Evolutionary conservation across 2,329 filamentous ascomycete species (phyloP).

Genomic region (Penicillium sp.): DNA sequence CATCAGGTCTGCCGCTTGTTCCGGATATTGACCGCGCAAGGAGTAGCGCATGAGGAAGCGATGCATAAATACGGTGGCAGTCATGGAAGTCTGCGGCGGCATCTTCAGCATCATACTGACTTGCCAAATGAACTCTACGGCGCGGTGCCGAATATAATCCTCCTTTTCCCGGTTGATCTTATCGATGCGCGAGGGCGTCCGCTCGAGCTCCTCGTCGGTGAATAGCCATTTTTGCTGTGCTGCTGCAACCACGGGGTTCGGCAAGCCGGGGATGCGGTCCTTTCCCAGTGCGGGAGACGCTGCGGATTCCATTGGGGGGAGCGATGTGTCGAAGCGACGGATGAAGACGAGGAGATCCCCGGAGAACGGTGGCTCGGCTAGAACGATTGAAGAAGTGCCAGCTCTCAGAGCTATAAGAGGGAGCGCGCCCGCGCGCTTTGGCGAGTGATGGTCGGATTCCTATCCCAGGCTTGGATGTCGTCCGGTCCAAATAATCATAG

Average conservation of each 20-base stretch:
- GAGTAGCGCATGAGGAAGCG: slow-evolving; percentile 84
- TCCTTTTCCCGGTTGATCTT: slow-evolving; percentile 76
- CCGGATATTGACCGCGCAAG: slow-evolving; percentile 70
- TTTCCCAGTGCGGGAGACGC: slow-evolving; percentile 23
- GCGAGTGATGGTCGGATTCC: slow-evolving; percentile 8
- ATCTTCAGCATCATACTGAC: slow-evolving; percentile 59
- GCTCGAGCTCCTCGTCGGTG: slow-evolving; percentile 73
- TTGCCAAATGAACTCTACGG: slow-evolving; percentile 94
- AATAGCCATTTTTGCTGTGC: slow-evolving; percentile 82
- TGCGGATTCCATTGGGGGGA: slow-evolving; percentile 30
- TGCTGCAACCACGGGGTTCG: slow-evolving; percentile 52
- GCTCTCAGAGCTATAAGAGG: neutral
- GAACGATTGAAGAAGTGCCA: too few relatives aligned
- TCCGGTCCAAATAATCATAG: slow-evolving; percentile 11
- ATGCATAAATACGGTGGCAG: slow-evolving; percentile 91
- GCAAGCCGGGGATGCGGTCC: slow-evolving; percentile 37
- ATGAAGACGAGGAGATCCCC: neutral
- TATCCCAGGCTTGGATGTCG: slow-evolving; percentile 10
- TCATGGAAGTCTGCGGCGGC: slow-evolving; percentile 66
- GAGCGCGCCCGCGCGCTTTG: slow-evolving; percentile 23
- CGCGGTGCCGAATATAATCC: slow-evolving; percentile 76
- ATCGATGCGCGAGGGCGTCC: slow-evolving; percentile 79
- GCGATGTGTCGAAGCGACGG: neutral
- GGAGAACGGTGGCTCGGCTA: neutral
- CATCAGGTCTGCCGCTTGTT: slow-evolving; percentile 59